Percentiles rank a stretch among this genome's conserved stretches.
These are phyloP conservation scores for Rhodocollybia butyracea DNA, from an alignment of 768 basidiomycete species.

Conservation along the genomic window DNA sequence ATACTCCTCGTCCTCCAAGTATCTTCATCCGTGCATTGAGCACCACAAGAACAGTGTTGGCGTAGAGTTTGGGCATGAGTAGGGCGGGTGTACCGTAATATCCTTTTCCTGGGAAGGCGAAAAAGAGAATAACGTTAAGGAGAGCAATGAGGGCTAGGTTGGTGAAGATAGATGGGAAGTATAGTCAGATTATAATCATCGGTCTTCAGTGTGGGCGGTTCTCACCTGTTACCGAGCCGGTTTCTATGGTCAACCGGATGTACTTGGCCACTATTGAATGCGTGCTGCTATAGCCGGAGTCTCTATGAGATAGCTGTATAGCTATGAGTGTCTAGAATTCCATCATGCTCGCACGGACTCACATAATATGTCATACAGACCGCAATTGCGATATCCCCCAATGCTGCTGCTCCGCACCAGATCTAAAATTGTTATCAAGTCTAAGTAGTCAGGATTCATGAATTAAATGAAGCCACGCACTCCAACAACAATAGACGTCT, in stretches of 20 bases:
- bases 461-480: background rate
- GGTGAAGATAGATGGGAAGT: no score
- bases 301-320: background rate
- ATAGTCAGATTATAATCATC: no score
- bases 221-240: constrained; percentile 7
- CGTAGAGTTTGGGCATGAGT: constrained; percentile 11
- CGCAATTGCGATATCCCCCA: constrained; percentile 1
- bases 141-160: constrained; percentile 8
- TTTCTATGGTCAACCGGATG: constrained; percentile 6
- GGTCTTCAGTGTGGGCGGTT: background rate
- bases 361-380: constrained; percentile 3
- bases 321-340: background rate
- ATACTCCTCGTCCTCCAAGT: constrained; percentile 1
- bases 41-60: constrained; percentile 8
- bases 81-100: background rate
- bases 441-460: background rate
- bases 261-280: background rate
- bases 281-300: background rate
- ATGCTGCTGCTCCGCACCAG: background rate
- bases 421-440: background rate
- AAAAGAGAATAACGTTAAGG: constrained; percentile 2
- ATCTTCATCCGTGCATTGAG: constrained; percentile 11
- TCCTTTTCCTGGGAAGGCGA: constrained; percentile 1
- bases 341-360: background rate
- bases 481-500: background rate